Evolutionary conservation across 2,329 filamentous ascomycete genomes (phyloP).

Genomic region (Cercospora berteroae): DNA sequence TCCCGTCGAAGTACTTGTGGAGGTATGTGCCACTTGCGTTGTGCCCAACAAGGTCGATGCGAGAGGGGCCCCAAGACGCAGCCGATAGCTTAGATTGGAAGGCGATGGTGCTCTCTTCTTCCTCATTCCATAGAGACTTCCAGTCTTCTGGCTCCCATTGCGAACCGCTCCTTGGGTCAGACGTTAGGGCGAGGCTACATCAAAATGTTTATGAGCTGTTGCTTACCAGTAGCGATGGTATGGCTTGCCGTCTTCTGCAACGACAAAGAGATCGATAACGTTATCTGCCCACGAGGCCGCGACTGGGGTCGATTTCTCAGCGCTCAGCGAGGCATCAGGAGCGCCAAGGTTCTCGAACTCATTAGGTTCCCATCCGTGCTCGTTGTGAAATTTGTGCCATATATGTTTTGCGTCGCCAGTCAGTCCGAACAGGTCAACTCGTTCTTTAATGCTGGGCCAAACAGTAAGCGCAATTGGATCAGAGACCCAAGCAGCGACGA

Average conservation of each 20-base stretch:
- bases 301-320: background rate
- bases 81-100: background rate
- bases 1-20: background rate
- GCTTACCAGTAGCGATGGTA: conserved; percentile 2
- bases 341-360: background rate
- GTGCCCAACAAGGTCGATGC: conserved; percentile 1
- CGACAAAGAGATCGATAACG: background rate
- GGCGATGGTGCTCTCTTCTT: background rate
- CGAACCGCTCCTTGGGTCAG: background rate
- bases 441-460: background rate
- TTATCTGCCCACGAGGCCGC: background rate
- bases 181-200: background rate
- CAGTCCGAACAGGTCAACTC: background rate
- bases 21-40: background rate
- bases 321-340: background rate
- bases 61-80: background rate
- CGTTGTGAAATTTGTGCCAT: conserved; percentile 6
- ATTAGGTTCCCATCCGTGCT: background rate
- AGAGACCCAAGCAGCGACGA: background rate
- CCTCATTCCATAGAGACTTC: background rate
- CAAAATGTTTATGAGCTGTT: background rate
- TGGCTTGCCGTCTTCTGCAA: background rate
- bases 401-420: background rate
- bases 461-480: background rate
- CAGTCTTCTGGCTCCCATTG: conserved; percentile 1